Conservation (phyloP, 2,329 filamentous ascomycete genomes). For the Xylaria sp. region DNA sequence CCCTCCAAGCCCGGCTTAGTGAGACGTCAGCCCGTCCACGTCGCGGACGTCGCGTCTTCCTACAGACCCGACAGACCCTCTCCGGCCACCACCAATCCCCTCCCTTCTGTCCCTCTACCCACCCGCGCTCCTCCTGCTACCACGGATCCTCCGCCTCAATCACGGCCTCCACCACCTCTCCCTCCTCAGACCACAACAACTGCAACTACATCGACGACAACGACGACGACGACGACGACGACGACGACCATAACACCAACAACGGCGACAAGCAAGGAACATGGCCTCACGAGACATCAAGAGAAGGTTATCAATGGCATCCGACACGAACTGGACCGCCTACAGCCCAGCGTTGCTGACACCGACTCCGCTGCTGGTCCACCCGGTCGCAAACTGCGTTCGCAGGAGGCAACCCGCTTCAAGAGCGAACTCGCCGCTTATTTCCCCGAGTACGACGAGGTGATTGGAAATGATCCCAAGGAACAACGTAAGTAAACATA, state of each 20-base stretch:
- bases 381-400: constrained; percentile 81
- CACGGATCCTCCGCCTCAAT: constrained; percentile 29
- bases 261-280: constrained; percentile 44
- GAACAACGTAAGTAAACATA: constrained; percentile 72
- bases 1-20: constrained; percentile 46
- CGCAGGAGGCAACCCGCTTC: constrained; percentile 84
- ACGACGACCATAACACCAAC: constrained; percentile 40
- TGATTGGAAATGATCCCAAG: constrained; percentile 86
- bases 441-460: constrained; percentile 93
- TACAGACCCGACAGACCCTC: constrained; percentile 39
- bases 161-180: constrained; percentile 42
- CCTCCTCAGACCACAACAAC: constrained; percentile 33
- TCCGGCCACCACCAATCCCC: constrained; percentile 39
- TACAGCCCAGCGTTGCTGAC: constrained; percentile 62
- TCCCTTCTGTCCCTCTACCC: constrained; percentile 31
- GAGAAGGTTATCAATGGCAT: constrained; percentile 71
- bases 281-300: constrained; percentile 61
- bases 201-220: constrained; percentile 23
- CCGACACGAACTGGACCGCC: constrained; percentile 67
- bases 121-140: constrained; percentile 15
- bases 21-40: constrained; percentile 38
- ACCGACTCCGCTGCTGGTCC: constrained; percentile 58
- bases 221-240: constrained; percentile 43
- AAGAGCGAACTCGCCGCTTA: constrained; percentile 93
- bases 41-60: constrained; percentile 41